Conservation (phyloP, 2,329 filamentous ascomycete species). For the Penicillium brevicompactum region DNA sequence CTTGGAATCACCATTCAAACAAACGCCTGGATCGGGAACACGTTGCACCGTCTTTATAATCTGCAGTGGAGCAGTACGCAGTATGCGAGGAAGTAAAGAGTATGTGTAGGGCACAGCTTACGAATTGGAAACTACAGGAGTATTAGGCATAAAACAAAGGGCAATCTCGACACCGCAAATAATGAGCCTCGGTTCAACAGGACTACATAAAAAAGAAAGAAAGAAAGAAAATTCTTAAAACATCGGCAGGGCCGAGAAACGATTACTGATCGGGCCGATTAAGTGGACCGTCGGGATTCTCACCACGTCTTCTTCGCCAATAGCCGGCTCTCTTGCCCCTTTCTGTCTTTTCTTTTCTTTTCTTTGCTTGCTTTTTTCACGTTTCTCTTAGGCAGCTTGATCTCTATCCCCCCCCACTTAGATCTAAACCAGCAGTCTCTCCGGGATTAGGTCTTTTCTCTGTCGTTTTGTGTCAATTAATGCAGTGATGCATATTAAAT, state of each 20-base stretch:
- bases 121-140: no score
- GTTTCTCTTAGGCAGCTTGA: background rate
- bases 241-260: background rate
- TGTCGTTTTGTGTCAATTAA: background rate
- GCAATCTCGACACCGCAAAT: background rate
- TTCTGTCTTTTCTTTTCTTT: background rate
- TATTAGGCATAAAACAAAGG: no score
- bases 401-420: background rate
- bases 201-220: background rate
- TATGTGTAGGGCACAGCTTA: no score
- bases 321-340: background rate
- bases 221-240: background rate
- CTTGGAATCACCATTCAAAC: no score
- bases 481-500: background rate
- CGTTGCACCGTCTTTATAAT: background rate
- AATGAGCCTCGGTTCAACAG: conserved; percentile 3
- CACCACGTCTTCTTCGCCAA: background rate
- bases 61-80: no score
- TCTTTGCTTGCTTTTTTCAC: background rate
- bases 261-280: conserved; percentile 12
- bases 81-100: no score
- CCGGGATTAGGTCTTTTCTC: background rate
- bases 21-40: background rate
- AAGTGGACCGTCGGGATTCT: conserved; percentile 2
- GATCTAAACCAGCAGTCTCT: conserved; percentile 1